phyloP scores from a whole-genome alignment of 129 eudicot species.

The carrot (Daucus carota) region DNA sequence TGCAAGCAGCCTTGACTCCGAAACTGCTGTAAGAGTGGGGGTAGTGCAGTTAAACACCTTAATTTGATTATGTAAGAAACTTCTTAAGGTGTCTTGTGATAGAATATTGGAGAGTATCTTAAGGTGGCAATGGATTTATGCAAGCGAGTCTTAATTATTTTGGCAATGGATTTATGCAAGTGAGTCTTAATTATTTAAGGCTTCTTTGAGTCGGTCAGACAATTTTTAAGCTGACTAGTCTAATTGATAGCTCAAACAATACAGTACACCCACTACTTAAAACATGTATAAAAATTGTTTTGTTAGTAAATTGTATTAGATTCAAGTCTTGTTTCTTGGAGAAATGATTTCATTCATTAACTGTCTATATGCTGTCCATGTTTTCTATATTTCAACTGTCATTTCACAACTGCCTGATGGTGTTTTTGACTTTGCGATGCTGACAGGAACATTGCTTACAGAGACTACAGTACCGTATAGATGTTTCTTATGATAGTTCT shows the following conservation, averaged over 20 bases:
- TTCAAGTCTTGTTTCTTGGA: neutral
- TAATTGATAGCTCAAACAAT: neutral
- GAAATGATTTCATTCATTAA: neutral
- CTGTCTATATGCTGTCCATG: neutral
- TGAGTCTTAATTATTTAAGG: too few species aligned
- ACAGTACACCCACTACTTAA: neutral
- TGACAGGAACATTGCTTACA: slow-evolving; percentile 79
- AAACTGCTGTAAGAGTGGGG: neutral
- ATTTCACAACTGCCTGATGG: slow-evolving; percentile 11
- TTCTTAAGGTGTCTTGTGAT: neutral
- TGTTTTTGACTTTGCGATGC: slow-evolving; percentile 12
- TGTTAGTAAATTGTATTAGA: neutral
- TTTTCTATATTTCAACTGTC: neutral
- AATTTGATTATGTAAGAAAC: neutral
- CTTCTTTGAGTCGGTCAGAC: neutral
- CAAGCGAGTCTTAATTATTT: neutral
- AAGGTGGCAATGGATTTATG: neutral
- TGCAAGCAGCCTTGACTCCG: neutral
- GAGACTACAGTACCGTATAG: slow-evolving; percentile 83
- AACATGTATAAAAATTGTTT: neutral
- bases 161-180: too few species aligned
- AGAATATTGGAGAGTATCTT: neutral
- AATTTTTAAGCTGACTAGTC: neutral
- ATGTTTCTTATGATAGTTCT: slow-evolving; percentile 76
- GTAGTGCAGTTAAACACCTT: neutral